A percentile compares a stretch with the other conserved stretches of the same genome.
Conservation (phyloP, 2,329 filamentous ascomycete species). For the Pezizomycotina sp. region DNA sequence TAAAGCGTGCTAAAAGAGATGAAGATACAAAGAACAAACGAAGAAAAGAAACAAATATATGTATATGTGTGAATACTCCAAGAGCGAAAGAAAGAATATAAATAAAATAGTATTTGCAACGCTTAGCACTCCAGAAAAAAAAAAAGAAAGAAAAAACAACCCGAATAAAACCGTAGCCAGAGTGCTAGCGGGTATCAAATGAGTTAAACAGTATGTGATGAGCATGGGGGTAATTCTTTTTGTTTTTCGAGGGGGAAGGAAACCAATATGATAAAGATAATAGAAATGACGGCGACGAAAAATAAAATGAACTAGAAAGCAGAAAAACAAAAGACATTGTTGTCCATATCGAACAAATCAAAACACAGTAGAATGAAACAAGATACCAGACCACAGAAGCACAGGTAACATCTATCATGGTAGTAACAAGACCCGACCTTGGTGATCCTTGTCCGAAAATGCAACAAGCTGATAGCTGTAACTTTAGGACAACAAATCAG, state of each 20-base stretch:
- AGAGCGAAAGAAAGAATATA: conserved; percentile 4
- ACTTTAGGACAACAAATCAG: no score
- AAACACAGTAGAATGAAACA: conserved; percentile 3
- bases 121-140: conserved; percentile 7
- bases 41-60: conserved; percentile 3
- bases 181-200: conserved; percentile 11
- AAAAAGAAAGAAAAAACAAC: conserved; percentile 12
- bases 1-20: conserved; percentile 4
- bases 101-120: conserved; percentile 4
- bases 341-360: conserved; percentile 8
- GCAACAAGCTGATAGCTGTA: no score
- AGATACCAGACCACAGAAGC: conserved; percentile 1
- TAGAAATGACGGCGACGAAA: no score
- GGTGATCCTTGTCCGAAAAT: no score
- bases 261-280: no score
- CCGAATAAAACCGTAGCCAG: conserved; percentile 10
- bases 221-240: conserved; percentile 11
- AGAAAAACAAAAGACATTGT: not conserved
- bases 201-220: conserved; percentile 12
- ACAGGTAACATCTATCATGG: not conserved
- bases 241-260: no score
- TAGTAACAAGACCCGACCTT: not conserved
- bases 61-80: not conserved
- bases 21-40: conserved; percentile 12
- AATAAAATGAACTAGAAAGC: conserved; percentile 1